A percentile compares a stretch with the other conserved stretches of the same genome.
Evolutionary conservation across 108 stramenopile genomes (phyloP).

Genomic region (Bacterosira constricta): DNA sequence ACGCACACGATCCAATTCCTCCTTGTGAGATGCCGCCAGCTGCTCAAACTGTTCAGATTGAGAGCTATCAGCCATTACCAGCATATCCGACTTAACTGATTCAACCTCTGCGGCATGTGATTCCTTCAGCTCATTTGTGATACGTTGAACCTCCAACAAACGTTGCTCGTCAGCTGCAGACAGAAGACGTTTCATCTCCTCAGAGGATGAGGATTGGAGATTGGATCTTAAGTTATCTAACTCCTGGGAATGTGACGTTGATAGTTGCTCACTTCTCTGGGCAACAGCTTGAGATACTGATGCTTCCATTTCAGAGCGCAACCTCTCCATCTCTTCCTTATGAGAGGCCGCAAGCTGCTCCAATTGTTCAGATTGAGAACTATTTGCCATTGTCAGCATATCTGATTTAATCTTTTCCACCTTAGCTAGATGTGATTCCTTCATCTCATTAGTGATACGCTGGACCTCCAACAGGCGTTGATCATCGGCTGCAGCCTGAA

Average conservation of each 20-base stretch:
- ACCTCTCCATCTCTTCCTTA: slow-evolving; percentile 20
- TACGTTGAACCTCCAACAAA: background rate
- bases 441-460: slow-evolving; percentile 5
- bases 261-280: slow-evolving; percentile 13
- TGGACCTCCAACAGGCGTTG: slow-evolving; percentile 8
- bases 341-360: slow-evolving; percentile 16
- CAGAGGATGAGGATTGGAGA: slow-evolving; percentile 5
- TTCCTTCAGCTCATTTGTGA: slow-evolving; percentile 15
- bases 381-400: slow-evolving; percentile 13
- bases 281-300: background rate
- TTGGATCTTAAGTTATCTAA: slow-evolving; percentile 12
- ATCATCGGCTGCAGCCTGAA: slow-evolving; percentile 10
- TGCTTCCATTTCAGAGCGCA: slow-evolving; percentile 35
- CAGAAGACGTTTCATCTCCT: slow-evolving; percentile 13
- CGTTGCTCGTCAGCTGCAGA: slow-evolving; percentile 1
- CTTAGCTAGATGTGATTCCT: slow-evolving; percentile 12
- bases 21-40: slow-evolving; percentile 15
- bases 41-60: slow-evolving; percentile 37
- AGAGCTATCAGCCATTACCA: slow-evolving; percentile 11
- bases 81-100: slow-evolving; percentile 19
- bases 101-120: slow-evolving; percentile 18
- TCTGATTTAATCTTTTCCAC: slow-evolving; percentile 12
- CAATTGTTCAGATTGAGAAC: slow-evolving; percentile 19
- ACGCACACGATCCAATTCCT: slow-evolving; percentile 23
- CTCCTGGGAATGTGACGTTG: slow-evolving; percentile 10